Base-by-base conservation (phyloP, 257 asterid genomes). In the Nemophila menziesii region DNA sequence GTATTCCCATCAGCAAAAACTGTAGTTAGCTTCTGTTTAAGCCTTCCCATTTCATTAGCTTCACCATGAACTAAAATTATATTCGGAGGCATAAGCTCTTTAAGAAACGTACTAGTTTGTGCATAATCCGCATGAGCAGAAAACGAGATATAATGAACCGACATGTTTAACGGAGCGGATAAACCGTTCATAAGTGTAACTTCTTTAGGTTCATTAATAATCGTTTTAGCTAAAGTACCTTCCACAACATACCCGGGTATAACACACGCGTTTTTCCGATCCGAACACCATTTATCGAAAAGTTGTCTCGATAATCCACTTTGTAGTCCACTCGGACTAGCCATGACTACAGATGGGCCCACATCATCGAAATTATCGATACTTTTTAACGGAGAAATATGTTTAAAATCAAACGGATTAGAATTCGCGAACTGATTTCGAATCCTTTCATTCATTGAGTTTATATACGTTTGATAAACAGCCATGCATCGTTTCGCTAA, bases 401-500 rank as follows among this genome's bases (percentile, higher is more conserved):
- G 94, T 48, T 82, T 79, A 66, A 90, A 90, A 65, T 79, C 89
- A 36, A 85, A 90, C 14, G 99, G 99, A 34, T 90, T 80, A 15
- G 93, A 68, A 39, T 39, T 73, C 45, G 72, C 82, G 46, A 69
- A 73, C 41, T 79, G 96, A 51, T 69, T 85, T 23, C 93, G 71
- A 41, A 90, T 85, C 58, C 94, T 77, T 44, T 81, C 96, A 10
- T 90, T 90, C 99, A 90, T 90, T 52, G 94, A 58, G 53, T 85
- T 90, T 39, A 90, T 82, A 60, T 79, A 90, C 14, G 99, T 77
- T 58, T 90, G 99, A 61, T 90, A 90, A 39, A 90, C 96, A 29
- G 92, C 80, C 93, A 90, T 70, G 56, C 99, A 90, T 72, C 93
- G 68, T 55, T 86, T 86, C 17, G 99, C 99, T 24, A 90, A 92